A percentile compares a stretch with the other conserved stretches of the same genome.
Conservation (phyloP, 176 grass and related monocot genomes). For the Oryza nivara region DNA sequence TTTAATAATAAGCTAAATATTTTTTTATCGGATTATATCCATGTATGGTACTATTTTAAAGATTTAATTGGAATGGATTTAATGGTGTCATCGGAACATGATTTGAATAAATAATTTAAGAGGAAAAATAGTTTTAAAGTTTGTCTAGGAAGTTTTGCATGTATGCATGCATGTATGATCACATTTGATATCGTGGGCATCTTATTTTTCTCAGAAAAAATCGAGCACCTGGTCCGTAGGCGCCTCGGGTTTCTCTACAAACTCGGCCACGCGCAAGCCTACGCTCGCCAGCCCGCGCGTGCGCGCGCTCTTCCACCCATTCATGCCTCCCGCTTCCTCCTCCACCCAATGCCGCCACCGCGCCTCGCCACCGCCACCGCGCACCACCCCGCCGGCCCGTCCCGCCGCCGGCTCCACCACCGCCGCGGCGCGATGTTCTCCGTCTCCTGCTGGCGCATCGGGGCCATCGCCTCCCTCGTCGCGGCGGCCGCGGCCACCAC, state of each 20-base stretch:
- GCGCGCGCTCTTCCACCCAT: constrained; percentile 14
- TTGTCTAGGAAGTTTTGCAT: no score
- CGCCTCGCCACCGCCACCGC: constrained; percentile 19
- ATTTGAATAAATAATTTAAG: no score
- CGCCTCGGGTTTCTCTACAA: background rate
- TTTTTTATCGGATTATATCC: no score
- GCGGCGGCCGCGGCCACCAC: constrained; percentile 18
- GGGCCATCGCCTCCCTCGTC: constrained; percentile 31
- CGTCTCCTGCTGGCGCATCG: constrained; percentile 32
- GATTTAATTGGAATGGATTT: no score
- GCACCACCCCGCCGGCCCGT: background rate
- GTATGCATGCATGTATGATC: no score
- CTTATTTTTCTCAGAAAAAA: no score
- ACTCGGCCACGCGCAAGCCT: background rate
- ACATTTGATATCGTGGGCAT: no score
- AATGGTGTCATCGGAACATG: no score
- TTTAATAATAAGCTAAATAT: no score
- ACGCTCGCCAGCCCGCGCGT: background rate
- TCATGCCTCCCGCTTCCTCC: constrained; percentile 20
- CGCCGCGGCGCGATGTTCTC: constrained; percentile 13
- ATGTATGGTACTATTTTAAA: no score
- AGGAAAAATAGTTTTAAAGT: no score
- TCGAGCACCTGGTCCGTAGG: no score
- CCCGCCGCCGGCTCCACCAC: constrained; percentile 24
- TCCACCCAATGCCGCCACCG: constrained; percentile 32